Percentiles rank a stretch among this genome's conserved stretches.
Evolutionary conservation across 2,329 filamentous ascomycete genomes (phyloP).

Genomic region (Fusarium lyarnte): DNA sequence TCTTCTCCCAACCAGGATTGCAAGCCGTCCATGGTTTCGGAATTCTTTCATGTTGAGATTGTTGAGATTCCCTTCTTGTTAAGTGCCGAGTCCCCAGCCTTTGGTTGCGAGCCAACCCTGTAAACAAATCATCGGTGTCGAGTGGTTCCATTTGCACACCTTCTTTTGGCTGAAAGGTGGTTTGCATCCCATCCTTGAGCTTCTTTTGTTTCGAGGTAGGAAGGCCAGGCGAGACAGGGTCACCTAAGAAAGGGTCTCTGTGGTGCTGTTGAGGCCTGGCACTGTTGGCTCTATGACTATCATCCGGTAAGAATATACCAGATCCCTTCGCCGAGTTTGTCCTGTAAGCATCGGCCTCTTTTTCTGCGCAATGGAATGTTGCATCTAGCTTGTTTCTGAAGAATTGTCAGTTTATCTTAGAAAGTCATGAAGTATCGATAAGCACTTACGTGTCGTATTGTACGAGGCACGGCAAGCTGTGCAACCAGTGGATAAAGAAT

Average conservation of each 20-base stretch:
- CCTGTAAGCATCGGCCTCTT: neutral
- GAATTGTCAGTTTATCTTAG: constrained; percentile 2
- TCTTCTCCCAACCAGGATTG: constrained; percentile 61
- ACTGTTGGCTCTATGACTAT: neutral
- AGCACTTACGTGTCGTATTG: constrained; percentile 28
- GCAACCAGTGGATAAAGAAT: constrained; percentile 30
- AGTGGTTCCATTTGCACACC: neutral
- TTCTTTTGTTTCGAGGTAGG: constrained; percentile 13
- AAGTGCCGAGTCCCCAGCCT: constrained; percentile 37
- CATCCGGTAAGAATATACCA: neutral
- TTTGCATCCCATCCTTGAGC: constrained; percentile 43
- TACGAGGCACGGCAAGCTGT: neutral
- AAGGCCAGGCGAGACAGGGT: constrained; percentile 1
- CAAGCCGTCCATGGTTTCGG: constrained; percentile 59
- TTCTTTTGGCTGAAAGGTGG: neutral
- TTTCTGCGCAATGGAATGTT: constrained; percentile 1
- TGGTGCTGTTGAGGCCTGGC: neutral
- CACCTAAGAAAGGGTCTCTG: constrained; percentile 16
- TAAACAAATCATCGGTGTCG: neutral
- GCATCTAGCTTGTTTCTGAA: constrained; percentile 23
- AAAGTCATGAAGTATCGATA: neutral
- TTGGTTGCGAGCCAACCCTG: constrained; percentile 13
- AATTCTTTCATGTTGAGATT: constrained; percentile 11
- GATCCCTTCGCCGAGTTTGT: neutral
- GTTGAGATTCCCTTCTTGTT: constrained; percentile 37